Base-by-base conservation (phyloP, 2,329 filamentous ascomycete species). In the Phialemonium atrogriseum region DNA sequence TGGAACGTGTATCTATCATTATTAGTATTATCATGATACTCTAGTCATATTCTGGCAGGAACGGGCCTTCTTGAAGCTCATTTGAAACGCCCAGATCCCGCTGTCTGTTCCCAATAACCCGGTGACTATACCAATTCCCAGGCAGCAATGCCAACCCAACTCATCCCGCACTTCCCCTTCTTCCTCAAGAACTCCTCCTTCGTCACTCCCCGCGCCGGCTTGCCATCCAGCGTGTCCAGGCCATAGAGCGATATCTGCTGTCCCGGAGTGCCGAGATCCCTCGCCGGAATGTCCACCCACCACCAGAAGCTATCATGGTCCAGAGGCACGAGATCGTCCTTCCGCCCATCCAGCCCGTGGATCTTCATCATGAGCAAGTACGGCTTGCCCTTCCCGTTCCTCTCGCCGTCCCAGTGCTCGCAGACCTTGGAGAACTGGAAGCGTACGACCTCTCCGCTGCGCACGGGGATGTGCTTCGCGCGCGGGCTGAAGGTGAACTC, bases 341-440 rank as follows among this genome's bases (percentile, higher is more conserved):
- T 73, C 7, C 71, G 62, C 0, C 83, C 84, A 43, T 86, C 77
- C 4, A 68, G 45, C 0, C 77, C 81, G 16, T 78, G 66, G 17
- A 85, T 69, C 34, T 69, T 68, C 12, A 94, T 60, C 34, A 93
- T 62, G 30, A 91, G 59, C 47, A 89, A 76, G 26, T 87, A 60
- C 35, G 78, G 83, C 26, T 76, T 73, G 1, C 79, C 80, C 33
- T 64, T 58, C 1, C 81, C 83, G 40, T 83, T 69, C 38, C 68
- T 70, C 42, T 79, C 70, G n/a, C 79, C 65, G 25, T 77, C 77
- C 84, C 84, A 94, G 54, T 96, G 89, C 47, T 77, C 73, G 52
- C 89, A 96, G 9, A 80, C 49, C 36, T 83, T 81, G 32, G 73
- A 73, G 50, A 94, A 88, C 47, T 84, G 80, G 58, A 96, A 94